Percentiles rank a stretch among this genome's conserved stretches.
Evolutionary conservation across 768 basidiomycete species (phyloP).

Genomic region (Zangia roseola): DNA sequence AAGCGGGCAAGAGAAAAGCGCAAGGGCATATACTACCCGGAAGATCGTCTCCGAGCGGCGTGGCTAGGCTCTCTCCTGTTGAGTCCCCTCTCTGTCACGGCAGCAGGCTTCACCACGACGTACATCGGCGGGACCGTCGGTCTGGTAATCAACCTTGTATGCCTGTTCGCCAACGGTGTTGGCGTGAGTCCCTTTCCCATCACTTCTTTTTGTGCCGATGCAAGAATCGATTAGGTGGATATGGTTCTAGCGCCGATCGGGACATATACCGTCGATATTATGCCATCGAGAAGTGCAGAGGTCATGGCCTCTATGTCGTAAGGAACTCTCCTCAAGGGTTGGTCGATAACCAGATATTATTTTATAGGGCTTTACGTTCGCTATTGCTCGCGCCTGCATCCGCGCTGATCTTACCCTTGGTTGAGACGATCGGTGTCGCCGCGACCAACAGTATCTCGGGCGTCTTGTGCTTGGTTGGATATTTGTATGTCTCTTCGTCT

Average conservation of each 20-base stretch:
- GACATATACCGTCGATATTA: constrained; percentile 58
- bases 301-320: constrained; percentile 57
- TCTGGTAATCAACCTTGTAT: constrained; percentile 48
- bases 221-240: constrained; percentile 43
- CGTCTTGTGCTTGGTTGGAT: constrained; percentile 47
- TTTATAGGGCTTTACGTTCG: constrained; percentile 22
- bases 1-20: constrained; percentile 47
- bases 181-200: constrained; percentile 43
- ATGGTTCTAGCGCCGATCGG: constrained; percentile 52
- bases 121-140: constrained; percentile 52
- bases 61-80: constrained; percentile 46
- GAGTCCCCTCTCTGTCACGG: constrained; percentile 51
- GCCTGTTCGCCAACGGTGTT: constrained; percentile 61
- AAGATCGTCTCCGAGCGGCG: constrained; percentile 62
- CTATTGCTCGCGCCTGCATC: constrained; percentile 16
- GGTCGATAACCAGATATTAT: not conserved
- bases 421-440: constrained; percentile 52
- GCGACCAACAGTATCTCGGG: constrained; percentile 49
- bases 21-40: constrained; percentile 61
- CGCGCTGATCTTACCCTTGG: constrained; percentile 35
- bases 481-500: constrained; percentile 42
- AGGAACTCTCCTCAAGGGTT: constrained; percentile 16
- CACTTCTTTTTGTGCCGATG: not conserved
- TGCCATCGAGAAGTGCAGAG: constrained; percentile 63
- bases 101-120: constrained; percentile 48